A percentile compares a stretch with the other conserved stretches of the same genome.
Conservation (phyloP, 345 rosid genomes). For the Kernera saxatilis region DNA sequence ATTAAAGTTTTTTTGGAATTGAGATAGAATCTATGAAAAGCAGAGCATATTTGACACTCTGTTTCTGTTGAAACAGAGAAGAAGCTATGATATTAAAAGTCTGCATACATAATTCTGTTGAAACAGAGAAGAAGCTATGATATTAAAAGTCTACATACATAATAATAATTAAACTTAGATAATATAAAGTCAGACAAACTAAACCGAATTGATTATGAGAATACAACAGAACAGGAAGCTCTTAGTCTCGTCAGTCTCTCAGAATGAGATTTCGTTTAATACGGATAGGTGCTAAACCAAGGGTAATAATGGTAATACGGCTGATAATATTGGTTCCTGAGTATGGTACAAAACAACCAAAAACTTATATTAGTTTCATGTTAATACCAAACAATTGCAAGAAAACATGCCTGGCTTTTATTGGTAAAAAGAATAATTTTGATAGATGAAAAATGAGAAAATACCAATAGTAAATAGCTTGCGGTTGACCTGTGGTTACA, state of each 20-base stretch:
- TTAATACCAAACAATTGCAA: background rate
- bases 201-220: background rate
- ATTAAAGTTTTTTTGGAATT: background rate
- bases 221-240: background rate
- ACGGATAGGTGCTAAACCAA: background rate
- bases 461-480: background rate
- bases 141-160: background rate
- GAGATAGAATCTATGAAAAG: constrained; percentile 4
- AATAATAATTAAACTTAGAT: background rate
- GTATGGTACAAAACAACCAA: background rate
- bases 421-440: background rate
- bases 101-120: background rate
- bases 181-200: background rate
- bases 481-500: background rate
- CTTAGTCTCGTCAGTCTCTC: background rate
- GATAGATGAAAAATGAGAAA: background rate
- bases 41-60: background rate
- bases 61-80: background rate
- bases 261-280: background rate
- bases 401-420: too few relatives aligned
- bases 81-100: background rate
- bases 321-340: background rate
- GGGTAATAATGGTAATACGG: background rate
- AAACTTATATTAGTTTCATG: background rate
- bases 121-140: background rate